Evolutionary conservation across 805 yeast genomes (phyloP), one percentile per base, ranked within the genome.

Genomic region (Lachancea waltii): DNA sequence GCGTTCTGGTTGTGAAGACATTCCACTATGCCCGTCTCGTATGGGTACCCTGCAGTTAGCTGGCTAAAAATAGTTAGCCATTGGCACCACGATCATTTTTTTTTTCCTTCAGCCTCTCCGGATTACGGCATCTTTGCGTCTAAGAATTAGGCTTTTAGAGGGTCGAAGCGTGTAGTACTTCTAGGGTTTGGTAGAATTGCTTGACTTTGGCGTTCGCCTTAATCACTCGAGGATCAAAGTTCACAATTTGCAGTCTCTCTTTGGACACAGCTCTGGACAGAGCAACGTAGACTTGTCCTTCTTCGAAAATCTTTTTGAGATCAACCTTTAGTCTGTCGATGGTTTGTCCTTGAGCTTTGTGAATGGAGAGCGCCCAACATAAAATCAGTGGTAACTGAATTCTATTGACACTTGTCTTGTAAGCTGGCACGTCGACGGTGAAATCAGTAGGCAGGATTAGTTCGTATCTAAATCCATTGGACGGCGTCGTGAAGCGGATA

Each of bases 341-440:
- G 0, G 95, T 82, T 62, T 84, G 94, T 2, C 95, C 95, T 56
- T 84, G 95, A 0, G 92, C 76, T 55, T 84, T 84, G 54, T 84
- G 95, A 35, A 84, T 84, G 0, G 92, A 84, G 48, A 84, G 58
- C 0, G 94, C 87, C 92, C 92, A 84, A 17, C 92, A 78, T 25
- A 84, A 61, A 40, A 81, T 65, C 21, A 84, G 63, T 1, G 95
- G 95, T 2, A 82, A 48, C 53, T 84, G 95, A 0, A 46, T 54
- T 51, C 89, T 67, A 6, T 56, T 56, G 7, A 69, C 37, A 6
- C 57, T 58, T 2, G 54, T 46, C 30, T 51, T 49, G 8, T 53
- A 54, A 30, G 58, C 55, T 7, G 62, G 61, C n/a, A 58, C 15
- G 35, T 65, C 70, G 0, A 67, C 54, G 4, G 54, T 48, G 40